Percentiles rank a stretch among this genome's conserved stretches.
Conservation (phyloP, 306 rosid genomes). For the Rosa rugosa region DNA sequence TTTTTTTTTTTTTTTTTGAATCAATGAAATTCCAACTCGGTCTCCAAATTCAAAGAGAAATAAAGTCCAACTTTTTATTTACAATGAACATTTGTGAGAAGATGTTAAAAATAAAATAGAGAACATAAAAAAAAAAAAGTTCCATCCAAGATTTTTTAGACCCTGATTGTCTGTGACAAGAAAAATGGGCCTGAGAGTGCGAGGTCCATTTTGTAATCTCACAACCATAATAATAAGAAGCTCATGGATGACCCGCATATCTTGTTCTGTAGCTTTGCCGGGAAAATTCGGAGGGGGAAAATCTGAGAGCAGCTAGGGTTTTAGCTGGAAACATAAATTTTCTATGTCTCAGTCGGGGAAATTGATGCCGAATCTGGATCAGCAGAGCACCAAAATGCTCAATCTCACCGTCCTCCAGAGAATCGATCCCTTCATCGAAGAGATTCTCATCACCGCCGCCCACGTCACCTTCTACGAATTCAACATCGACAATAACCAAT, state of each 20-base stretch:
- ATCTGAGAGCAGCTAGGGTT: conserved; percentile 19
- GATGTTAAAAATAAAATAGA: no score
- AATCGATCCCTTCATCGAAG: conserved; percentile 81
- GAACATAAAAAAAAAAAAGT: no score
- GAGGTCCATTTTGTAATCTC: conserved; percentile 6
- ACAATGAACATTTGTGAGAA: no score
- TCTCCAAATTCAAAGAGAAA: no score
- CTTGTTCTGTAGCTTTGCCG: conserved; percentile 30
- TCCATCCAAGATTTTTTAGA: no score
- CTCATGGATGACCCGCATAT: no score
- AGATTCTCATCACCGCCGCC: conserved; percentile 91
- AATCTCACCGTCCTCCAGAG: conserved; percentile 91
- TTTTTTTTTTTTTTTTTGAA: no score
- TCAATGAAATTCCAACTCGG: no score
- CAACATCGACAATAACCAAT: conserved; percentile 76
- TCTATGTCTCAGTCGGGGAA: conserved; percentile 75
- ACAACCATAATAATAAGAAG: neutral
- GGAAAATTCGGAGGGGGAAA: conserved; percentile 31
- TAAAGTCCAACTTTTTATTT: no score
- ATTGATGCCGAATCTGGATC: conserved; percentile 92
- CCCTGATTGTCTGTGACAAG: no score
- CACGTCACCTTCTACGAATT: conserved; percentile 88
- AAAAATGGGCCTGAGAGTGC: neutral
- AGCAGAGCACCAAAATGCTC: conserved; percentile 73
- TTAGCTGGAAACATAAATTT: no score